A percentile compares a stretch with the other conserved stretches of the same genome.
Evolutionary conservation across 129 eudicot species (phyloP).

Genomic region (Flaveria linearis): DNA sequence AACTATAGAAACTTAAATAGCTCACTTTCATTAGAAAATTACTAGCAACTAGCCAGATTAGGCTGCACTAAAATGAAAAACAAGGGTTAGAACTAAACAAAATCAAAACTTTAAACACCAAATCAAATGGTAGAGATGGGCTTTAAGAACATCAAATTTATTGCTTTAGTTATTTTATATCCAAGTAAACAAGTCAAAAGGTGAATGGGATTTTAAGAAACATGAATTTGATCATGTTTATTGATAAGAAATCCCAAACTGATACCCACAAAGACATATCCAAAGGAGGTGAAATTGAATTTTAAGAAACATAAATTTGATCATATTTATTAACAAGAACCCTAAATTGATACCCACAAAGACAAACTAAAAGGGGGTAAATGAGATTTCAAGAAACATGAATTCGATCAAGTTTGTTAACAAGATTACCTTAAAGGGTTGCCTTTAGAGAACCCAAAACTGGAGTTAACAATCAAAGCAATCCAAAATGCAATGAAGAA

Average conservation of each 20-base stretch:
- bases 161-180: neutral
- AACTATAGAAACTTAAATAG: neutral
- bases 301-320: constrained; percentile 22
- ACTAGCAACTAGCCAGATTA: neutral
- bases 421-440: constrained; percentile 82
- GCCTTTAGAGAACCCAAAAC: constrained; percentile 90
- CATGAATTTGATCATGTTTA: constrained; percentile 6
- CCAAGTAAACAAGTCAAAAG: neutral
- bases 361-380: neutral
- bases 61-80: constrained; percentile 8
- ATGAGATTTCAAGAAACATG: constrained; percentile 27
- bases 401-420: neutral
- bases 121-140: constrained; percentile 1
- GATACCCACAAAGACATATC: constrained; percentile 19
- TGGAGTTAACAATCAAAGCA: constrained; percentile 88
- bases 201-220: constrained; percentile 23
- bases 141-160: constrained; percentile 13
- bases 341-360: neutral
- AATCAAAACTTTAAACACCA: neutral
- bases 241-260: constrained; percentile 6
- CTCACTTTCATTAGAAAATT: neutral
- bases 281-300: neutral
- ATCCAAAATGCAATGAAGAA: constrained; percentile 89
- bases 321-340: neutral
- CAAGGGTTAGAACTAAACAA: neutral